phyloP scores from a whole-genome alignment of 192 early-diverging fungal species.

The Phycomyces blakesleeanus region DNA sequence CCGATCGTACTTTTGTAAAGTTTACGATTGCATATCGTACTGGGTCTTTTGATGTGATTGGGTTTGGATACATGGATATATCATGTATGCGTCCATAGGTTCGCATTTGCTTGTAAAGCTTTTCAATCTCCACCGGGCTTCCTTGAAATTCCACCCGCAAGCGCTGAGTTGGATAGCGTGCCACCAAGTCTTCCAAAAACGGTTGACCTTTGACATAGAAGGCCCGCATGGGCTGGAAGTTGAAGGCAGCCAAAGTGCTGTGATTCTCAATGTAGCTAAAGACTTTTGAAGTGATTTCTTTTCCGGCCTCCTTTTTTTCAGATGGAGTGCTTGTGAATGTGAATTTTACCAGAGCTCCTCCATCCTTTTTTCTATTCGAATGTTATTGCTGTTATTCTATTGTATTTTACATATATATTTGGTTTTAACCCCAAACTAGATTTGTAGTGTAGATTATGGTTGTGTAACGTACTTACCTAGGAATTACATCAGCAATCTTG shows the following conservation, averaged over 20 bases:
- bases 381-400: background rate
- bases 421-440: too few species aligned
- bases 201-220: constrained; percentile 69
- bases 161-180: constrained; percentile 45
- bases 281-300: constrained; percentile 43
- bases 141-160: constrained; percentile 76
- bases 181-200: constrained; percentile 69
- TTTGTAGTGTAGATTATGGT: too few species aligned
- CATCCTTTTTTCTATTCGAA: constrained; percentile 30
- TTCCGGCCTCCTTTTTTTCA: constrained; percentile 31
- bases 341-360: constrained; percentile 52
- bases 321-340: constrained; percentile 33
- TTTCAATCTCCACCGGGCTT: constrained; percentile 61
- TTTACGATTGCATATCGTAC: constrained; percentile 78
- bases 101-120: constrained; percentile 70
- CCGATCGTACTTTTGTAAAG: constrained; percentile 70
- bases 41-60: constrained; percentile 64
- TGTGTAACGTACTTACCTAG: constrained; percentile 32
- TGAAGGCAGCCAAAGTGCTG: constrained; percentile 61
- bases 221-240: constrained; percentile 55
- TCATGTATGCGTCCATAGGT: constrained; percentile 80
- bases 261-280: constrained; percentile 51
- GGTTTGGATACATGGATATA: constrained; percentile 58
- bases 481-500: constrained; percentile 42
- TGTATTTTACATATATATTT: too few species aligned